A percentile compares a stretch with the other conserved stretches of the same genome.
phyloP scores from a whole-genome alignment of 805 yeast genomes.

The Blastobotrys americana region DNA sequence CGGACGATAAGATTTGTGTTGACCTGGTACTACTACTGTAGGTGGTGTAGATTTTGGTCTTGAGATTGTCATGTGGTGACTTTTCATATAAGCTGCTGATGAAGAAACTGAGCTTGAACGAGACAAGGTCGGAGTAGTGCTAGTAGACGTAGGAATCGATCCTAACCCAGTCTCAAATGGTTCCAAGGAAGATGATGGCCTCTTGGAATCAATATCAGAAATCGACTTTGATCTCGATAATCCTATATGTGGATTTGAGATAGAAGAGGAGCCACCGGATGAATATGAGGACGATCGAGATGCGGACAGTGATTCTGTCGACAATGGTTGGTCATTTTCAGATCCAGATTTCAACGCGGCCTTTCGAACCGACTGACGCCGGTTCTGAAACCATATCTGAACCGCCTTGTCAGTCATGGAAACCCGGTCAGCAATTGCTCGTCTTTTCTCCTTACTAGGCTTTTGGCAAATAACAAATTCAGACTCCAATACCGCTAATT shows the following conservation, averaged over 20 bases:
- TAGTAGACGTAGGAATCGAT: not conserved
- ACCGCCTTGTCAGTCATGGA: slow-evolving; percentile 97
- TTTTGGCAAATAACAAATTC: slow-evolving; percentile 74
- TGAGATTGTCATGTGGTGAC: not conserved
- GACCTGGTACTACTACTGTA: not conserved
- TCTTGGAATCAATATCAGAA: slow-evolving; percentile 2
- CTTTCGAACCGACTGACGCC: slow-evolving; percentile 63
- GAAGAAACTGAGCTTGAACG: not conserved
- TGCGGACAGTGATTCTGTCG: not conserved
- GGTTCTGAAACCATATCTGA: slow-evolving; percentile 97
- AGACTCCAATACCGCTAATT: slow-evolving; percentile 68
- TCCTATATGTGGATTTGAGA: no score
- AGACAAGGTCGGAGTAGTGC: not conserved
- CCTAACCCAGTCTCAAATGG: not conserved
- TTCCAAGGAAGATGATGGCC: not conserved
- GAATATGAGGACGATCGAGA: not conserved
- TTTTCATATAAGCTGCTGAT: not conserved
- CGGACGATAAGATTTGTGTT: not conserved
- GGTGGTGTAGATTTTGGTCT: not conserved
- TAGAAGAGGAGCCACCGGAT: not conserved
- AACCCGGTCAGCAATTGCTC: slow-evolving; percentile 70
- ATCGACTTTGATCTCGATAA: not conserved
- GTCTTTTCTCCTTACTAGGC: slow-evolving; percentile 71
- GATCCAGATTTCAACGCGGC: not conserved
- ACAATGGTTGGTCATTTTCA: not conserved